Conservation (phyloP, 2,329 filamentous ascomycete genomes). For the Massarina eburnea region DNA sequence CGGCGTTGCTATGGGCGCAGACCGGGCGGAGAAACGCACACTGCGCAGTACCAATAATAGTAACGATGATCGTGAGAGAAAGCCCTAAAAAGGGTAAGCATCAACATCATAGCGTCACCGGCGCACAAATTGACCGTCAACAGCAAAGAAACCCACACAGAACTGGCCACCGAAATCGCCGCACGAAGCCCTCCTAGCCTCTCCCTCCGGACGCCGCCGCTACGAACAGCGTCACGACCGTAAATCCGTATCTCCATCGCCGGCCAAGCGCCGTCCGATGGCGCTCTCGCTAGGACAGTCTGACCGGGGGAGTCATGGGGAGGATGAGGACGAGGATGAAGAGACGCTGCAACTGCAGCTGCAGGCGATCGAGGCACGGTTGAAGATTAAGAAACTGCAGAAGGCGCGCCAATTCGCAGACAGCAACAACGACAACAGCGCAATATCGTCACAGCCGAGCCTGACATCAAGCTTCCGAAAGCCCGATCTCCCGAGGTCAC, state of each 20-base stretch:
- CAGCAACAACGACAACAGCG: slow-evolving; percentile 22
- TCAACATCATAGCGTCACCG: neutral
- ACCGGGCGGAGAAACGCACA: slow-evolving; percentile 16
- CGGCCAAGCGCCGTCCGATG: slow-evolving; percentile 49
- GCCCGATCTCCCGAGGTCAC: slow-evolving; percentile 24
- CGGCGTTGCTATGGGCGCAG: slow-evolving; percentile 33
- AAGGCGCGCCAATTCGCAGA: slow-evolving; percentile 45
- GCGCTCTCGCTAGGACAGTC: slow-evolving; percentile 20
- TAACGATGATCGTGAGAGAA: slow-evolving; percentile 51
- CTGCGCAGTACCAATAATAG: no score
- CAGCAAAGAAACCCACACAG: slow-evolving; percentile 43
- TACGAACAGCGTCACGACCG: slow-evolving; percentile 66
- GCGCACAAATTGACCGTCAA: slow-evolving; percentile 16
- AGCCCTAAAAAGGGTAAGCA: slow-evolving; percentile 48
- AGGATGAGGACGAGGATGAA: slow-evolving; percentile 81
- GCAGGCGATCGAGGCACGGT: slow-evolving; percentile 81
- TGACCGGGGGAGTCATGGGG: slow-evolving; percentile 50
- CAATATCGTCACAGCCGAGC: slow-evolving; percentile 28
- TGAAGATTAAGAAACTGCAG: slow-evolving; percentile 86
- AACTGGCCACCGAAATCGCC: slow-evolving; percentile 66
- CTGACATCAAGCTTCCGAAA: slow-evolving; percentile 25
- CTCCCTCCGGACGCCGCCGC: slow-evolving; percentile 77
- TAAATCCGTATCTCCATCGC: slow-evolving; percentile 60
- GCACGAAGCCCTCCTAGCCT: slow-evolving; percentile 63
- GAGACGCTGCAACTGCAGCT: slow-evolving; percentile 85